These are phyloP conservation scores for Zygotorulaspora danielsina DNA, from an alignment of 805 yeast genomes.

Conservation along the genomic window DNA sequence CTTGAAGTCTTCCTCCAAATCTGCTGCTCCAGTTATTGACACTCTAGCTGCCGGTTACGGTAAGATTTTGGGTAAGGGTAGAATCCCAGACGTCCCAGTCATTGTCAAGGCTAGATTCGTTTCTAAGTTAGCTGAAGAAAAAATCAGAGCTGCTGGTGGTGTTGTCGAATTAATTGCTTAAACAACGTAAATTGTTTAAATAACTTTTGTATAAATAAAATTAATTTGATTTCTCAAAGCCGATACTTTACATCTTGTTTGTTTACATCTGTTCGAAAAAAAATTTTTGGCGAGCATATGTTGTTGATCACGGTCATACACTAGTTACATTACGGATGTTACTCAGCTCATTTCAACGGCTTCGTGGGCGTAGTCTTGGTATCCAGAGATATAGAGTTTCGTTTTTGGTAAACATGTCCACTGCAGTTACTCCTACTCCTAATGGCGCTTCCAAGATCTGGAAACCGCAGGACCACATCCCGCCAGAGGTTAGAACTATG, in stretches of 20 bases:
- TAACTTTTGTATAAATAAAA: slow-evolving; percentile 6
- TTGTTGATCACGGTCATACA: too few relatives aligned
- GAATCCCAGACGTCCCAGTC: slow-evolving; percentile 96
- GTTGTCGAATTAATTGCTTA: slow-evolving; percentile 98
- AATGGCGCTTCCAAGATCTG: slow-evolving; percentile 33
- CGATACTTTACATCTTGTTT: neutral
- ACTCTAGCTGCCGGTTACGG: slow-evolving; percentile 99
- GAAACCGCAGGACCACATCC: slow-evolving; percentile 45
- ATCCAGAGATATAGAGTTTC: too few relatives aligned
- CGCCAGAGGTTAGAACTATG: slow-evolving; percentile 36
- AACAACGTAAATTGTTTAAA: slow-evolving; percentile 28
- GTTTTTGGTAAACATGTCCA: too few relatives aligned
- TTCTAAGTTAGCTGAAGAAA: slow-evolving; percentile 98
- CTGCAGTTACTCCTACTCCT: slow-evolving; percentile 1
- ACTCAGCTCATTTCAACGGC: too few relatives aligned
- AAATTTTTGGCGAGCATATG: too few relatives aligned
- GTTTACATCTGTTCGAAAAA: too few relatives aligned
- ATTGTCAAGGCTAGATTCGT: slow-evolving; percentile 99
- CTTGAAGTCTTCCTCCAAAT: slow-evolving; percentile 75
- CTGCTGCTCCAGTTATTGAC: slow-evolving; percentile 98
- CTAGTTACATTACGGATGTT: too few relatives aligned
- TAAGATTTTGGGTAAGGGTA: slow-evolving; percentile 99
- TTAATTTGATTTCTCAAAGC: slow-evolving; percentile 2
- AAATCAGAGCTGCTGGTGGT: slow-evolving; percentile 99
- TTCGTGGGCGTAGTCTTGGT: too few relatives aligned